Percentiles rank a stretch among this genome's conserved stretches.
Conservation (phyloP, 2,329 filamentous ascomycete genomes). For the Colletotrichum kahawae region DNA sequence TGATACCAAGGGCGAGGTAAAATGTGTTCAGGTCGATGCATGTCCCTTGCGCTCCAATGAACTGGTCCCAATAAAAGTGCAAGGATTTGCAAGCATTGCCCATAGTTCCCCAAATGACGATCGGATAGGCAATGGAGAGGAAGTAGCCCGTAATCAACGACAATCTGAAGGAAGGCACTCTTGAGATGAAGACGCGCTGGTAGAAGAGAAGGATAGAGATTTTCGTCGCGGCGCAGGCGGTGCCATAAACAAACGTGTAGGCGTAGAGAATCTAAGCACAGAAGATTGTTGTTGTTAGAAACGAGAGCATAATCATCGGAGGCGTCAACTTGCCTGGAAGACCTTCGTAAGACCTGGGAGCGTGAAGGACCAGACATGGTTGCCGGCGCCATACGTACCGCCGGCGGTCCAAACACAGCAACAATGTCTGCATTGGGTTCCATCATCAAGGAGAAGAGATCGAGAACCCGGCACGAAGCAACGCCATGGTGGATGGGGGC, state of each 20-base stretch:
- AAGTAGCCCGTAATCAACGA: slow-evolving; percentile 1
- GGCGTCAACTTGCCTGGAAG: not conserved
- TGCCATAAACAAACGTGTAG: slow-evolving; percentile 21
- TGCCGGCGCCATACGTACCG: not conserved
- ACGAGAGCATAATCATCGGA: too few species aligned
- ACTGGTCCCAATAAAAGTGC: slow-evolving; percentile 21
- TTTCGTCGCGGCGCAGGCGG: slow-evolving; percentile 19
- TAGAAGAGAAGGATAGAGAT: slow-evolving; percentile 24
- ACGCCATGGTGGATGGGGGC: not conserved
- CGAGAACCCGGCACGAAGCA: not conserved
- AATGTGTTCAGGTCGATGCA: slow-evolving; percentile 11
- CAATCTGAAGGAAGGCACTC: not conserved
- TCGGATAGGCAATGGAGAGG: not conserved
- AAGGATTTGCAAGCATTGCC: slow-evolving; percentile 7
- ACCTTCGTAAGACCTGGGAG: not conserved
- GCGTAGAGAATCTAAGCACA: slow-evolving; percentile 4
- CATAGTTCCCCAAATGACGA: slow-evolving; percentile 20
- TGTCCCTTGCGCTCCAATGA: not conserved
- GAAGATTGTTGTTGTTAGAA: not conserved
- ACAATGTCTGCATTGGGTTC: not conserved
- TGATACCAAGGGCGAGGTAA: slow-evolving; percentile 11
- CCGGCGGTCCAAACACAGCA: not conserved
- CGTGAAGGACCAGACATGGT: slow-evolving; percentile 6
- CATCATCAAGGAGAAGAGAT: not conserved
- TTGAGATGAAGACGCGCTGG: slow-evolving; percentile 12